Percentiles rank a stretch among this genome's conserved stretches.
These are phyloP conservation scores for Cornus florida DNA, from an alignment of 148 eudicot genomes.

Conservation along the genomic window DNA sequence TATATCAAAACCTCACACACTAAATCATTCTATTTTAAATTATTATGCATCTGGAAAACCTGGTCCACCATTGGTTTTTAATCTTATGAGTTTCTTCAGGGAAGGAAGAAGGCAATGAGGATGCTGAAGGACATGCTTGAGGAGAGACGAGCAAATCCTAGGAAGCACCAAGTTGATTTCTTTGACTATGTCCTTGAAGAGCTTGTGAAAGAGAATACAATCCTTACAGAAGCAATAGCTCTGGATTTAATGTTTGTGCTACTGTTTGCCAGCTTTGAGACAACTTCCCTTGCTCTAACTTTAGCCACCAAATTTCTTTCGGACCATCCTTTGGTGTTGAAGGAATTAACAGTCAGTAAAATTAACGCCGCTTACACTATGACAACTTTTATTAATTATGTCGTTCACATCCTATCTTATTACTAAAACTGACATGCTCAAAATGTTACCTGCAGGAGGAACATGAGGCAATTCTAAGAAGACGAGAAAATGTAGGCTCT, in stretches of 20 bases:
- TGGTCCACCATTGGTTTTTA: background rate
- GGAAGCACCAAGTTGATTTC: conserved; percentile 64
- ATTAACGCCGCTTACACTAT: background rate
- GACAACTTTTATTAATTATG: too few relatives aligned
- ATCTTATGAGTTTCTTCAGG: conserved; percentile 39
- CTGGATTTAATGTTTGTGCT: too few relatives aligned
- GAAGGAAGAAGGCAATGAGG: conserved; percentile 87
- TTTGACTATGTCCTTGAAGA: conserved; percentile 85
- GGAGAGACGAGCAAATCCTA: conserved; percentile 67
- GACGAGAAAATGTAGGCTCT: conserved; percentile 52
- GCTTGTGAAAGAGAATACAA: conserved; percentile 53
- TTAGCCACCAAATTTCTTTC: background rate
- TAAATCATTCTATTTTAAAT: too few relatives aligned
- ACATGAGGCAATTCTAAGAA: conserved; percentile 68
- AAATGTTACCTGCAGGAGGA: conserved; percentile 45
- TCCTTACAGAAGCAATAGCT: conserved; percentile 67
- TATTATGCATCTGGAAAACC: too few relatives aligned
- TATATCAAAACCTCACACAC: background rate
- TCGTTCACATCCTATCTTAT: too few relatives aligned
- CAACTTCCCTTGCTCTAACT: too few relatives aligned
- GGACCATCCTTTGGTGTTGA: conserved; percentile 70
- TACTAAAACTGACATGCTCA: too few relatives aligned
- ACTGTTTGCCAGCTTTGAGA: too few relatives aligned
- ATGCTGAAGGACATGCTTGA: conserved; percentile 74
- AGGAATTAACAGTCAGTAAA: conserved; percentile 45